phyloP scores from a whole-genome alignment of 164 flowering plant genomes.

The Malania oleifera region DNA sequence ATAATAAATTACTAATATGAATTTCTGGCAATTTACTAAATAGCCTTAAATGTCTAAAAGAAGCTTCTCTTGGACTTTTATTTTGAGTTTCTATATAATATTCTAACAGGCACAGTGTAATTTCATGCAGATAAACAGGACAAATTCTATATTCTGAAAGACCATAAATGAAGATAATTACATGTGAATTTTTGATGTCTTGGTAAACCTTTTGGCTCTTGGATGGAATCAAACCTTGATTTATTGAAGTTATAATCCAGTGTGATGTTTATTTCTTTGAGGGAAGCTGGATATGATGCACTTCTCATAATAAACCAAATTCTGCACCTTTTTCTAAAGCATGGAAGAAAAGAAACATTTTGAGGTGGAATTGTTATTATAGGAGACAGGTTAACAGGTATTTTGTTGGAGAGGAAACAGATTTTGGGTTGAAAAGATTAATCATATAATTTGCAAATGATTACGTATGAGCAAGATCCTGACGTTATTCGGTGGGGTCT shows the following conservation, averaged over 20 bases:
- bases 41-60: no score
- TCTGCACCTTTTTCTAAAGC: background rate
- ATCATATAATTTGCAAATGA: slow-evolving; percentile 23
- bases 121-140: no score
- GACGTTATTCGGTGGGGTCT: slow-evolving; percentile 83
- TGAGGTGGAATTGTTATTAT: background rate
- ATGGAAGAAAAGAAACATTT: background rate
- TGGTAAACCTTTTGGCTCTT: slow-evolving; percentile 1
- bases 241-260: background rate
- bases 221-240: background rate
- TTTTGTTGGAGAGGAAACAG: no score
- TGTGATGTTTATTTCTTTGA: slow-evolving; percentile 5
- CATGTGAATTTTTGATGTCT: no score
- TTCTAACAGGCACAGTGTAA: no score
- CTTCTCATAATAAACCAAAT: background rate
- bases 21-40: no score
- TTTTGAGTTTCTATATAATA: no score
- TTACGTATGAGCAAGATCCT: slow-evolving; percentile 60
- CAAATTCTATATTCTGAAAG: no score
- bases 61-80: no score
- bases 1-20: no score
- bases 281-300: slow-evolving; percentile 7
- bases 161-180: no score
- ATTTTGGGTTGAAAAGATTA: background rate
- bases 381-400: no score